A percentile compares a stretch with the other conserved stretches of the same genome.
Conservation (phyloP, 345 rosid genomes). For the Raphanus raphanistrum region DNA sequence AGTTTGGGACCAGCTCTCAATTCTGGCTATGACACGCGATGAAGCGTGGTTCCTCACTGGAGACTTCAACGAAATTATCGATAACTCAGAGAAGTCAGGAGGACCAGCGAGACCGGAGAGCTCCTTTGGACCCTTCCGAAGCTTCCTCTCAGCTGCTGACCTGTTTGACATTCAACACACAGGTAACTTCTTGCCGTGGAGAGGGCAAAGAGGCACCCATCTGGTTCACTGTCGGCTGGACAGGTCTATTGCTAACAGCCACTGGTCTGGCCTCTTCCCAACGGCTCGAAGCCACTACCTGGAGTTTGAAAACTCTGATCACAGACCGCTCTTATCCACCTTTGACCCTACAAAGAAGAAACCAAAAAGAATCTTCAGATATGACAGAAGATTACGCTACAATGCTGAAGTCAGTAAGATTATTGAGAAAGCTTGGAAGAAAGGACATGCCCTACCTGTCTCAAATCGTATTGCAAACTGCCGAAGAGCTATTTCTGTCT, state of each 20-base stretch:
- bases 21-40: background rate
- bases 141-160: background rate
- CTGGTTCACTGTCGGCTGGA: background rate
- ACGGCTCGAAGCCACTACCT: too few relatives aligned
- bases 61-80: background rate
- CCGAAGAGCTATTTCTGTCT: too few relatives aligned
- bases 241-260: background rate
- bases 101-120: background rate
- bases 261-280: too few relatives aligned
- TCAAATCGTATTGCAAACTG: too few relatives aligned
- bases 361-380: too few relatives aligned
- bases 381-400: too few relatives aligned
- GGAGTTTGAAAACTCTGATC: too few relatives aligned
- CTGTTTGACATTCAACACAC: background rate
- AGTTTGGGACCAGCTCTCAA: background rate
- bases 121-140: background rate
- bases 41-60: background rate
- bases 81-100: background rate
- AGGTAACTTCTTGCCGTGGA: background rate
- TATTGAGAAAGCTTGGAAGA: too few relatives aligned
- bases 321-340: too few relatives aligned
- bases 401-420: too few relatives aligned
- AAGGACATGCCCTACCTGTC: too few relatives aligned
- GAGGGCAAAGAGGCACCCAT: background rate
- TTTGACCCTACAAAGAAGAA: too few relatives aligned